Evolutionary conservation across 352 stramenopile genomes (phyloP).

Genomic region (Pilasporangium apinafurcum): DNA sequence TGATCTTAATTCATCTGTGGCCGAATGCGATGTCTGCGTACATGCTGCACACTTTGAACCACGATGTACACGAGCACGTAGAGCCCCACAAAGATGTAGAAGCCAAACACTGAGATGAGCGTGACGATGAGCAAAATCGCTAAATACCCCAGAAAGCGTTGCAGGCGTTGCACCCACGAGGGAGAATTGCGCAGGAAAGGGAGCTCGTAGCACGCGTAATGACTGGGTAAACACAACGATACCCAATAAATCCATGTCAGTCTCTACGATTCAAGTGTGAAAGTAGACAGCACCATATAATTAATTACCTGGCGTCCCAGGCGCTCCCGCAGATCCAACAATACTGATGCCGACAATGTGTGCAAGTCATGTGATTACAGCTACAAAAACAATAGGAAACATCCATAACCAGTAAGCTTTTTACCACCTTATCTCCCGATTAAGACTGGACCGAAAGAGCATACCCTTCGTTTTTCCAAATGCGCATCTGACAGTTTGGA

Average conservation of each 20-base stretch:
- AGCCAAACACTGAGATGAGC: slow-evolving; percentile 48
- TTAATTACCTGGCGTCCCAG: slow-evolving; percentile 29
- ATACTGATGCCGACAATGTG: slow-evolving; percentile 53
- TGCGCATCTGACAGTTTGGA: slow-evolving; percentile 56
- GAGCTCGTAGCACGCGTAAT: slow-evolving; percentile 71
- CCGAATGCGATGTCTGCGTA: too few species aligned
- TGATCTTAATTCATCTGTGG: too few species aligned
- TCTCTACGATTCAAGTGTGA: too few species aligned
- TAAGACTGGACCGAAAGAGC: not conserved
- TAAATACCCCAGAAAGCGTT: slow-evolving; percentile 36
- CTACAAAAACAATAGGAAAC: not conserved
- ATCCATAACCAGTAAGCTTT: too few species aligned
- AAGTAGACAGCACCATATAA: not conserved
- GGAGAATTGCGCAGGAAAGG: slow-evolving; percentile 28
- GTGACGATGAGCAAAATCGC: slow-evolving; percentile 41
- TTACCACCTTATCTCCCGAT: too few species aligned
- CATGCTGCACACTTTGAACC: not conserved
- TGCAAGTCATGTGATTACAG: slow-evolving; percentile 72
- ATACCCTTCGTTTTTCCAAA: slow-evolving; percentile 71
- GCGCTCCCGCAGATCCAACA: slow-evolving; percentile 59
- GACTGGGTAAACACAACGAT: slow-evolving; percentile 10
- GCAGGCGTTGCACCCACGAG: slow-evolving; percentile 22
- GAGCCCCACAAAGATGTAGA: slow-evolving; percentile 39
- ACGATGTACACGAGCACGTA: slow-evolving; percentile 17
- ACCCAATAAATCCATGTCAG: too few species aligned